Evolutionary conservation across 768 basidiomycete genomes (phyloP).

Genomic region (Leccinum broughii): DNA sequence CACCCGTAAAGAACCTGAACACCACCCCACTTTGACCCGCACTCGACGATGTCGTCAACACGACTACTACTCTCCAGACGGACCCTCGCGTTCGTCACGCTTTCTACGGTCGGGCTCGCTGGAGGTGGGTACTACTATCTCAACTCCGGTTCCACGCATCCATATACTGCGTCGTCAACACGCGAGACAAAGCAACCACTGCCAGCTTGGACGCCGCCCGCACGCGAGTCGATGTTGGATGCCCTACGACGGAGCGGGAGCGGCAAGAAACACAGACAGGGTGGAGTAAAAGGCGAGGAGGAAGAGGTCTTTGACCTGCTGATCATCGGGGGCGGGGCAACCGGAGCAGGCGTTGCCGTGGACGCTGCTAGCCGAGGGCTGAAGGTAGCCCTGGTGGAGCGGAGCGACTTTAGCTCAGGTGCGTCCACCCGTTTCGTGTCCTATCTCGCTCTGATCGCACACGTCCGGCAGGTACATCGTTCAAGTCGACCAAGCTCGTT

Average conservation of each 20-base stretch:
- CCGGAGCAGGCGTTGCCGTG: constrained; percentile 94
- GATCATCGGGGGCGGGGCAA: constrained; percentile 92
- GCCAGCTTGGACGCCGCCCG: constrained; percentile 77
- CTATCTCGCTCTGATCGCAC: neutral
- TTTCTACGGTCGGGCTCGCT: constrained; percentile 51
- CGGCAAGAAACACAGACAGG: neutral
- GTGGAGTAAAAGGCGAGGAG: constrained; percentile 47
- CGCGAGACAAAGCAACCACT: constrained; percentile 70
- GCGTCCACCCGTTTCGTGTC: constrained; percentile 20
- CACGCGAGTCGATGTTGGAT: constrained; percentile 63
- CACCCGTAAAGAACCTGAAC: neutral
- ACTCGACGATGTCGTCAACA: constrained; percentile 11
- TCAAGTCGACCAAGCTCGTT: constrained; percentile 96
- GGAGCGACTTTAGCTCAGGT: constrained; percentile 92
- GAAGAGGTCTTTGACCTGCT: constrained; percentile 75
- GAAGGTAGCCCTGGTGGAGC: constrained; percentile 92
- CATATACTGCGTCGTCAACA: constrained; percentile 59
- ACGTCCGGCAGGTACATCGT: constrained; percentile 71
- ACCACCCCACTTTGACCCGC: neutral
- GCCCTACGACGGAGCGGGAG: constrained; percentile 37
- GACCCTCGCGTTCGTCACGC: constrained; percentile 52
- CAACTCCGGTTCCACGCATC: constrained; percentile 61
- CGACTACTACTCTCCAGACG: constrained; percentile 51
- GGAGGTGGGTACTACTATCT: constrained; percentile 71
- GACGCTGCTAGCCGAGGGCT: constrained; percentile 92